phyloP scores from a whole-genome alignment of 2,329 filamentous ascomycete genomes.

The Alternaria hordeiaustralica region DNA sequence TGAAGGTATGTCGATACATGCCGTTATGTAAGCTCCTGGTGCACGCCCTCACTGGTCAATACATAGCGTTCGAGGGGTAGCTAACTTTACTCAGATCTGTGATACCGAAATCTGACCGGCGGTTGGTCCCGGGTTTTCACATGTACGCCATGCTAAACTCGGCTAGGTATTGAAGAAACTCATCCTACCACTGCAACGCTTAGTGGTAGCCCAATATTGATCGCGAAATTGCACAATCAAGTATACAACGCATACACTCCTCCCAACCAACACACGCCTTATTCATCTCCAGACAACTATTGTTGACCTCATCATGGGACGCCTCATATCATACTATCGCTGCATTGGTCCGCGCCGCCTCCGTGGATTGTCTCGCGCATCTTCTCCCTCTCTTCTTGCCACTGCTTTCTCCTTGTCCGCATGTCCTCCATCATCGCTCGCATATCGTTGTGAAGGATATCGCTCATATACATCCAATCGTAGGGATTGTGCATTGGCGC shows the following conservation, averaged over 20 bases:
- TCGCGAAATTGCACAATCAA: background rate
- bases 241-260: background rate
- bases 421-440: slow-evolving; percentile 10
- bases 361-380: background rate
- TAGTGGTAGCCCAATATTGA: background rate
- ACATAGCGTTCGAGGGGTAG: background rate
- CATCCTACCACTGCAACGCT: background rate
- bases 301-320: background rate
- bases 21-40: background rate
- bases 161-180: background rate
- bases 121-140: background rate
- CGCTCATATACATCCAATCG: slow-evolving; percentile 9
- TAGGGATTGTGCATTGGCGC: background rate
- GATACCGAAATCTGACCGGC: background rate
- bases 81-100: background rate
- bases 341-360: background rate
- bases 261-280: background rate
- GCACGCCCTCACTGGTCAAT: background rate
- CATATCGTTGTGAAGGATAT: slow-evolving; percentile 7
- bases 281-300: background rate
- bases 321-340: background rate
- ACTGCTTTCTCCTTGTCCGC: slow-evolving; percentile 4
- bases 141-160: background rate
- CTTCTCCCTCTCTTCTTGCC: slow-evolving; percentile 8
- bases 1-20: background rate